These are phyloP conservation scores for Eucalyptus cloeziana DNA, from an alignment of 345 rosid genomes.

Conservation along the genomic window DNA sequence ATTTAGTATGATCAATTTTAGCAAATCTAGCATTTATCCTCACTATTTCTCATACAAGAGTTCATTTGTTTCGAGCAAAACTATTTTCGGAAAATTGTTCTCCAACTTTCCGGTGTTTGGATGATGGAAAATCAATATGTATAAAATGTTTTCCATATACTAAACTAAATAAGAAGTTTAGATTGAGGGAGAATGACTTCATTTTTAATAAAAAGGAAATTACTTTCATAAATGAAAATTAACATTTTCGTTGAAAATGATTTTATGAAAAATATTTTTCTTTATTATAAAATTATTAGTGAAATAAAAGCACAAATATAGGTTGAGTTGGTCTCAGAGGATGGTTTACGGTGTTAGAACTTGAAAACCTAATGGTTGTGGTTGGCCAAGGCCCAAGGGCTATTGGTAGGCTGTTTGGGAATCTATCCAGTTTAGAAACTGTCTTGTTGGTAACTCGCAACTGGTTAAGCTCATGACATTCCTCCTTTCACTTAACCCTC, in stretches of 20 bases:
- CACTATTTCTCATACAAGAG: neutral
- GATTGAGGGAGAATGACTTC: neutral
- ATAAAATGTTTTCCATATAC: neutral
- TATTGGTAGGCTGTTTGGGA: neutral
- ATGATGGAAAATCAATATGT: neutral
- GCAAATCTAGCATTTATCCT: neutral
- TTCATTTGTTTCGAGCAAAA: neutral
- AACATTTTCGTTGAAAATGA: neutral
- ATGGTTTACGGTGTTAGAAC: neutral
- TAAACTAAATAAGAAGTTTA: neutral
- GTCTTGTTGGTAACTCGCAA: neutral
- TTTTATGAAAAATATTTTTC: neutral
- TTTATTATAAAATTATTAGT: neutral
- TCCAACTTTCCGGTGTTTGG: neutral
- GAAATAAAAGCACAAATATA: neutral
- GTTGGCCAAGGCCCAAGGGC: neutral
- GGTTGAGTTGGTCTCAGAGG: neutral
- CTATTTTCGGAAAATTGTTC: neutral
- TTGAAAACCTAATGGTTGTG: neutral
- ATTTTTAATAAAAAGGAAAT: neutral
- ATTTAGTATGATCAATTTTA: neutral
- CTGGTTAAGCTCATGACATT: neutral
- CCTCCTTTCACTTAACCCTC: neutral
- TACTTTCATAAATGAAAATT: neutral
- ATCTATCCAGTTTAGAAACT: neutral